Conservation (phyloP, 441 rosid species). For the Bocquillonia castaneifolia region DNA sequence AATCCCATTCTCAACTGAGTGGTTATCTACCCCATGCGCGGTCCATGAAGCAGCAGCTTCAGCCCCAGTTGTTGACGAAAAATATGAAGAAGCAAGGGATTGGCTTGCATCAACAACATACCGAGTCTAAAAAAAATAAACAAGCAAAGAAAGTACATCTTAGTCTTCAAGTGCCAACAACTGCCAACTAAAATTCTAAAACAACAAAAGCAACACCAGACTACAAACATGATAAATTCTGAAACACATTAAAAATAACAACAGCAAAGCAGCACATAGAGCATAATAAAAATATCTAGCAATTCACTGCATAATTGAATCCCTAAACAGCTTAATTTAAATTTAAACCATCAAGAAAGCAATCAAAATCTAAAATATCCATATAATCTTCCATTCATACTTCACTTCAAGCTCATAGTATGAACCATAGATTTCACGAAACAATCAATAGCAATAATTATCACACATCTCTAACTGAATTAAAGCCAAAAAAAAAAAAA, state of each 20-base stretch:
- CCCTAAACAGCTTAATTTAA: too few species aligned
- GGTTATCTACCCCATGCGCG: conserved; percentile 46
- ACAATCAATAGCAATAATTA: too few species aligned
- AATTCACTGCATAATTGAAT: too few species aligned
- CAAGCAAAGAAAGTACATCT: background rate
- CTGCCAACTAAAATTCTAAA: conserved; percentile 11
- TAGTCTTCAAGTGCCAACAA: conserved; percentile 7
- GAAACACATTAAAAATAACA: background rate
- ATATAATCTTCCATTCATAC: too few species aligned
- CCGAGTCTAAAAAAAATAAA: conserved; percentile 40
- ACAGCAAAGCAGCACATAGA: too few species aligned
- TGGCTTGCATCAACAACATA: conserved; percentile 58
- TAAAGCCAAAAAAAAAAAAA: background rate
- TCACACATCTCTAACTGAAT: background rate
- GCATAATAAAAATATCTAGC: too few species aligned
- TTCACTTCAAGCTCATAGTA: too few species aligned
- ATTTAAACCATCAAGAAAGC: too few species aligned
- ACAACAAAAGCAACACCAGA: background rate
- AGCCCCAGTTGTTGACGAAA: conserved; percentile 46
- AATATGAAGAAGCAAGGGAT: conserved; percentile 51
- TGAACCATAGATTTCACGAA: too few species aligned
- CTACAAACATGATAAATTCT: conserved; percentile 1
- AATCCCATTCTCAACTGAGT: conserved; percentile 49
- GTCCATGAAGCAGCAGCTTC: conserved; percentile 57
- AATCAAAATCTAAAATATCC: too few species aligned